These are phyloP conservation scores for Nothophaeocryptopus gaeumannii DNA, from an alignment of 2,329 filamentous ascomycete species.

Conservation along the genomic window DNA sequence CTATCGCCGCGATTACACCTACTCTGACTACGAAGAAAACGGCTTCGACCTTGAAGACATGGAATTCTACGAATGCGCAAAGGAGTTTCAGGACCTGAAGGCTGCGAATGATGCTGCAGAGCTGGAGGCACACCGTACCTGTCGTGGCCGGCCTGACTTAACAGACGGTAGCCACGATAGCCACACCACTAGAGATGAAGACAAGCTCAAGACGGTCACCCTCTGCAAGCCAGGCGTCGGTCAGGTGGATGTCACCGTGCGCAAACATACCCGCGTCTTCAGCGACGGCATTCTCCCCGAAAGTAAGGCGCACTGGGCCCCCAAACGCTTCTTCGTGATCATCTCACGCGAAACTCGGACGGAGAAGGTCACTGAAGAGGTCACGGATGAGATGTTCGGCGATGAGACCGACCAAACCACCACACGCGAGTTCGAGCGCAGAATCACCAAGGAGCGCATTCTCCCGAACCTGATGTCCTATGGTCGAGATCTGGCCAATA, in stretches of 20 bases:
- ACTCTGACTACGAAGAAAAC: slow-evolving; percentile 1
- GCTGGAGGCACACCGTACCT: background rate
- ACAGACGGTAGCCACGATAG: background rate
- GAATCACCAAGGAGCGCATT: too few relatives aligned
- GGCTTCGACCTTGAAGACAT: background rate
- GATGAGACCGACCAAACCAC: too few relatives aligned
- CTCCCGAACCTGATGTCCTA: too few relatives aligned
- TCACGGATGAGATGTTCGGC: too few relatives aligned
- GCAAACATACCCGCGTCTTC: background rate
- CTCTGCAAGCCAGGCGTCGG: slow-evolving; percentile 3
- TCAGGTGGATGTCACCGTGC: slow-evolving; percentile 4
- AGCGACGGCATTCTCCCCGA: slow-evolving; percentile 4
- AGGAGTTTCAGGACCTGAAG: slow-evolving; percentile 1
- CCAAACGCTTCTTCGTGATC: too few relatives aligned
- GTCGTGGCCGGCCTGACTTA: background rate
- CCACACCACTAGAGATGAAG: background rate
- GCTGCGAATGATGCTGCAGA: slow-evolving; percentile 13
- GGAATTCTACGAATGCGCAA: background rate
- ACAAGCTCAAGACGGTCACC: background rate
- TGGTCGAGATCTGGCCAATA: too few relatives aligned
- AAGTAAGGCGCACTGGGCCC: slow-evolving; percentile 5
- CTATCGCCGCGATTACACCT: slow-evolving; percentile 8
- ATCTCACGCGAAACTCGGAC: too few relatives aligned
- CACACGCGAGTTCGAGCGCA: too few relatives aligned
- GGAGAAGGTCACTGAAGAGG: too few relatives aligned